Percentiles rank a stretch among this genome's conserved stretches.
These are phyloP conservation scores for Lathyrus sativus DNA, from an alignment of 306 rosid species.

Conservation along the genomic window DNA sequence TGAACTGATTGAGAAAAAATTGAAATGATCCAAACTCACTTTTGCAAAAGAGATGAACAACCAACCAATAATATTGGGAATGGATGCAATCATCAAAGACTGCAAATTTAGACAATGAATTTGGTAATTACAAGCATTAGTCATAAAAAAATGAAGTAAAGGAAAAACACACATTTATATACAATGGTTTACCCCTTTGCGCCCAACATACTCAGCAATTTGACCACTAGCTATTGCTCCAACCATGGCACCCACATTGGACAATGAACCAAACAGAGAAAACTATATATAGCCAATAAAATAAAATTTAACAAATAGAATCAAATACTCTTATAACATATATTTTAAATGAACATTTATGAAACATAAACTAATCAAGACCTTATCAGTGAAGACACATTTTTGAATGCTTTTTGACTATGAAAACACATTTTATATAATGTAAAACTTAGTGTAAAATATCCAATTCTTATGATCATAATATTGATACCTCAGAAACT, in stretches of 20 bases:
- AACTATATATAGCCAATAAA: constrained; percentile 51
- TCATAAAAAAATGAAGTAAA: constrained; percentile 34
- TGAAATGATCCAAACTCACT: constrained; percentile 52
- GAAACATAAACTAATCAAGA: not conserved
- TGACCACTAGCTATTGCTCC: constrained; percentile 99
- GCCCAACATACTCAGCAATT: constrained; percentile 87
- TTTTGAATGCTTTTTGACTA: too few relatives aligned
- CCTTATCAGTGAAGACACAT: too few relatives aligned
- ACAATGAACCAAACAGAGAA: constrained; percentile 86
- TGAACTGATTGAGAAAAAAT: not conserved
- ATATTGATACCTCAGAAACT: constrained; percentile 69
- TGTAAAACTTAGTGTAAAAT: too few relatives aligned
- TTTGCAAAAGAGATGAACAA: constrained; percentile 81
- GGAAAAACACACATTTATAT: not conserved
- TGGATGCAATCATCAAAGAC: constrained; percentile 91
- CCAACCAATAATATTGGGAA: constrained; percentile 95
- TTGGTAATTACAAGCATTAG: constrained; percentile 20
- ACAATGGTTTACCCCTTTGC: constrained; percentile 75
- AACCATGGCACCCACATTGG: constrained; percentile 97
- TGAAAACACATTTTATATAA: too few relatives aligned
- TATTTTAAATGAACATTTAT: not conserved
- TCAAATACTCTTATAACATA: constrained; percentile 5
- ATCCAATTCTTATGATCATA: not conserved
- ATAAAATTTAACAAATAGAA: not conserved
- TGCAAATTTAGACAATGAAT: constrained; percentile 49